phyloP scores from a whole-genome alignment of 495 filamentous ascomycete species.

The Trichoderma erinaceum region DNA sequence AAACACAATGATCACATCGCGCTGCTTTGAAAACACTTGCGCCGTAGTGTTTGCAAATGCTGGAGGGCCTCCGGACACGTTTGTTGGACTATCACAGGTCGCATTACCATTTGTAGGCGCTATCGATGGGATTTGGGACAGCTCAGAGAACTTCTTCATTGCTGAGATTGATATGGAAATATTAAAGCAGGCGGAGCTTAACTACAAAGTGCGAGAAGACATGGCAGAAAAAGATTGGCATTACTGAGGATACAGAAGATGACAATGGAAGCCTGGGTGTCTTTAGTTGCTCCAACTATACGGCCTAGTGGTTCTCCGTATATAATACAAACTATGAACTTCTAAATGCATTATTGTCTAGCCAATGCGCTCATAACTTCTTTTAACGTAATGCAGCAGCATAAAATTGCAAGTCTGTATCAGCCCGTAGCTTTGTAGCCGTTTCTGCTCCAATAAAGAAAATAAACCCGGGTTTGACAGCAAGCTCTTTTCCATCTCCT shows the following conservation, averaged over 20 bases:
- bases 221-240: constrained; percentile 67
- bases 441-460: constrained; percentile 63
- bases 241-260: constrained; percentile 39
- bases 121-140: constrained; percentile 49
- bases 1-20: constrained; percentile 55
- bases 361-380: not conserved
- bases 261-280: too few relatives aligned
- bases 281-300: too few relatives aligned
- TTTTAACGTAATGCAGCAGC: constrained; percentile 33
- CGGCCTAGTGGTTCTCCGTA: too few relatives aligned
- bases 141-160: constrained; percentile 62
- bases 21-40: constrained; percentile 78
- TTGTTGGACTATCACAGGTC: constrained; percentile 61
- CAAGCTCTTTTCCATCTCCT: constrained; percentile 45
- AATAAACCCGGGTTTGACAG: constrained; percentile 58
- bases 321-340: too few relatives aligned
- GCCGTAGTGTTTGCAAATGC: constrained; percentile 73
- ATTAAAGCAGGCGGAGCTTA: constrained; percentile 65
- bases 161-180: constrained; percentile 71
- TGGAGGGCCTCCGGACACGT: constrained; percentile 26
- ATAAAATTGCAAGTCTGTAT: constrained; percentile 49
- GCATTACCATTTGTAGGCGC: constrained; percentile 64
- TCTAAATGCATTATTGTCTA: too few relatives aligned
- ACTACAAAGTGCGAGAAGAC: constrained; percentile 74
- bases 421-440: constrained; percentile 42